A percentile compares a stretch with the other conserved stretches of the same genome.
phyloP scores from a whole-genome alignment of 306 rosid genomes.

The Luffa acutangula region DNA sequence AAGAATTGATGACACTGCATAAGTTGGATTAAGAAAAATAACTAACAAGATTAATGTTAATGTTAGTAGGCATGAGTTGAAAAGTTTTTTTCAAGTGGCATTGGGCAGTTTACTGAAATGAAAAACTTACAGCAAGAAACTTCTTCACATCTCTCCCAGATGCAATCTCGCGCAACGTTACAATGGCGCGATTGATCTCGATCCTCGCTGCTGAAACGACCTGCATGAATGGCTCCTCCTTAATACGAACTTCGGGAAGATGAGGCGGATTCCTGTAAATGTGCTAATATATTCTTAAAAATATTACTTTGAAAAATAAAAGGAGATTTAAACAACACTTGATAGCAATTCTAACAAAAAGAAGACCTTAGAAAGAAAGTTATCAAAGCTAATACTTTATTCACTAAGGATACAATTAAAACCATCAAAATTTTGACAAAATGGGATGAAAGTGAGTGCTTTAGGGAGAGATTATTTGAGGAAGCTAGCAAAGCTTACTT shows the following conservation, averaged over 20 bases:
- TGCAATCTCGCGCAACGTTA: constrained; percentile 38
- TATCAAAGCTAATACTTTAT: too few species aligned
- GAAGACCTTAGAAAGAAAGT: too few species aligned
- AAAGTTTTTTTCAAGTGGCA: background rate
- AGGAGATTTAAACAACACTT: background rate
- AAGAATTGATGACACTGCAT: background rate
- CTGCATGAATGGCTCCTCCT: constrained; percentile 58
- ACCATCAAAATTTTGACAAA: too few species aligned
- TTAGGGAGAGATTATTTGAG: background rate
- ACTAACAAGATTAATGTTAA: background rate
- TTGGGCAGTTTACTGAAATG: background rate
- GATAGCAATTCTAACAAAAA: too few species aligned
- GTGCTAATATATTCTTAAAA: background rate
- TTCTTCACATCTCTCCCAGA: constrained; percentile 75
- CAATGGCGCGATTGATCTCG: constrained; percentile 51
- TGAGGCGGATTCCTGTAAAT: constrained; percentile 57
- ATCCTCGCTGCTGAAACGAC: constrained; percentile 42
- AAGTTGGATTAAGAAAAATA: background rate
- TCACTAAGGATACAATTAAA: too few species aligned
- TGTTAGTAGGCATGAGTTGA: background rate
- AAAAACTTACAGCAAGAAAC: constrained; percentile 47
- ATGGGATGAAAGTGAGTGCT: background rate
- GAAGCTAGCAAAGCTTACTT: constrained; percentile 45
- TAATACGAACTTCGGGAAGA: constrained; percentile 55
- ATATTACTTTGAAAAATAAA: background rate